A percentile compares a stretch with the other conserved stretches of the same genome.
Evolutionary conservation across 2,329 filamentous ascomycete species (phyloP).

Genomic region (Lizonia empirigonia): DNA sequence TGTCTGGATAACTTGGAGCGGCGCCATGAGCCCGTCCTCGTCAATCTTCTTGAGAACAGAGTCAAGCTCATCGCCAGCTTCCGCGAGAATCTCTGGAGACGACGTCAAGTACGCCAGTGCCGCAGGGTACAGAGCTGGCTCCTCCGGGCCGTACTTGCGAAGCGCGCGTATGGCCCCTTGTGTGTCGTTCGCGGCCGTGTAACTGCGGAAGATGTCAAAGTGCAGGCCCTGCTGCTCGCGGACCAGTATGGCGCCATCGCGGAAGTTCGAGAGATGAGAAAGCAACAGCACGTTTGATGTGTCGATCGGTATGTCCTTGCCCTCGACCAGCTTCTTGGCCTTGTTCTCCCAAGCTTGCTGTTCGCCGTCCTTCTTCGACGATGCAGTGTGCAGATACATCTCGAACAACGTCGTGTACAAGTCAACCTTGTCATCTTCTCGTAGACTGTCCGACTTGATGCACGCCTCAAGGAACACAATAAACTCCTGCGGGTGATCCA

Average conservation of each 20-base stretch:
- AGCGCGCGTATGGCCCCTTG: constrained; percentile 86
- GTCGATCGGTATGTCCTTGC: constrained; percentile 80
- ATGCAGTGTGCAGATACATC: constrained; percentile 93
- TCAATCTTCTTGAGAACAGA: constrained; percentile 84
- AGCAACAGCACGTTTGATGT: constrained; percentile 92
- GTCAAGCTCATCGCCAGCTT: constrained; percentile 84
- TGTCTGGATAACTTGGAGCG: constrained; percentile 94
- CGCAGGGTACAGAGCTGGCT: constrained; percentile 89
- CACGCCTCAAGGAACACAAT: constrained; percentile 92
- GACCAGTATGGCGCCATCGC: constrained; percentile 87
- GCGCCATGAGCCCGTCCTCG: constrained; percentile 89
- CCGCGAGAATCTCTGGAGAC: constrained; percentile 76
- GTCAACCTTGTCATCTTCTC: constrained; percentile 77
- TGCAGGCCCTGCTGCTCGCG: constrained; percentile 90
- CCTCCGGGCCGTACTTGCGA: constrained; percentile 86
- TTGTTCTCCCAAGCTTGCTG: constrained; percentile 86
- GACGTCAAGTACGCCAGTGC: constrained; percentile 94
- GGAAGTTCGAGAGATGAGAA: constrained; percentile 89
- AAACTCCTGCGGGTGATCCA: constrained; percentile 91
- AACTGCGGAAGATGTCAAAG: constrained; percentile 96
- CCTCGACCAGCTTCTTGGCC: constrained; percentile 86
- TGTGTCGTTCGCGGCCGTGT: constrained; percentile 90
- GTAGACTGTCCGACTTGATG: constrained; percentile 72
- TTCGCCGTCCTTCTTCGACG: constrained; percentile 71
- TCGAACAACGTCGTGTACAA: constrained; percentile 95